phyloP scores from a whole-genome alignment of 1,139 yeast genomes.

The Yamadazyma atlantica region DNA sequence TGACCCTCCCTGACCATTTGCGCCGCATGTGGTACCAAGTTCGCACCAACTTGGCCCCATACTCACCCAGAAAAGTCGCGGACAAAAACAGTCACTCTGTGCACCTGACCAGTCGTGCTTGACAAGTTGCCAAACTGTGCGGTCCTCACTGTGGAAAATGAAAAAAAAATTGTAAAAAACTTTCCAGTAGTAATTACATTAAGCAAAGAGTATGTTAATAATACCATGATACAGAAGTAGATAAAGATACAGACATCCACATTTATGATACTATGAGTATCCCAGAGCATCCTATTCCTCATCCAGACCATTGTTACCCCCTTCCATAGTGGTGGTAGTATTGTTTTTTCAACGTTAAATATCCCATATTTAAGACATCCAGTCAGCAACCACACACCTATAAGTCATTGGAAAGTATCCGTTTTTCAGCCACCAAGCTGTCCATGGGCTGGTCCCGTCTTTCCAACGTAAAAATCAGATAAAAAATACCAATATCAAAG shows the following conservation, averaged over 20 bases:
- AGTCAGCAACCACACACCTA: no score
- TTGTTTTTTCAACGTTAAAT: no score
- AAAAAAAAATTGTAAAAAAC: constrained; percentile 3
- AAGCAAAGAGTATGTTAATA: constrained; percentile 1
- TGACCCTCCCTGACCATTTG: not conserved
- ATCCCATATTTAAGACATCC: no score
- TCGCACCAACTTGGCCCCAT: not conserved
- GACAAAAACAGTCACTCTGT: constrained; percentile 18
- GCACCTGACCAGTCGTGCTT: constrained; percentile 12
- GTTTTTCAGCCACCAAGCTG: no score
- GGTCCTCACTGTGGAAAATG: not conserved
- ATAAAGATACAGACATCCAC: not conserved
- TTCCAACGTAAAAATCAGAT: no score
- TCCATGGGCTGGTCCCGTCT: no score
- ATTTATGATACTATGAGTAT: not conserved
- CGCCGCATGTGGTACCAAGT: not conserved
- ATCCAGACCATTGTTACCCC: no score
- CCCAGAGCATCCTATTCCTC: no score
- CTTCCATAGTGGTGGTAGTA: no score
- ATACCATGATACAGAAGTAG: not conserved
- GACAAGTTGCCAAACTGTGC: not conserved
- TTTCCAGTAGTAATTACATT: not conserved
- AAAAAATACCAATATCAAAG: no score
- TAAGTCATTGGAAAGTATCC: no score
- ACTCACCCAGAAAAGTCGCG: no score